Evolutionary conservation across 148 eudicot genomes (phyloP).

Genomic region (Suaeda aralocaspica): DNA sequence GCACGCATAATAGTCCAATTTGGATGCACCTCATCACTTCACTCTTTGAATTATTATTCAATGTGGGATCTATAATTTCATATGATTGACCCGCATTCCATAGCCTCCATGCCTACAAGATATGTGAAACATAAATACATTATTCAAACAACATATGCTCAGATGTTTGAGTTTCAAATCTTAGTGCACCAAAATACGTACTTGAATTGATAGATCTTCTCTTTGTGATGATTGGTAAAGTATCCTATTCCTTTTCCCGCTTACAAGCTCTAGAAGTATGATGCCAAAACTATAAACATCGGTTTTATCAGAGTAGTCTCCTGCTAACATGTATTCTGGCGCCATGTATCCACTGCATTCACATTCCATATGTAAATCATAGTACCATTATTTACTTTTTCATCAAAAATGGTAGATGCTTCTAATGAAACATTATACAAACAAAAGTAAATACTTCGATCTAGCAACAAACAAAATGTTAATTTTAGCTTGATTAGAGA

Average conservation of each 20-base stretch:
- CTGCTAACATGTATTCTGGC: constrained; percentile 57
- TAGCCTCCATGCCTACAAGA: constrained; percentile 8
- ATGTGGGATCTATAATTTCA: not conserved
- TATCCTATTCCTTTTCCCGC: constrained; percentile 41
- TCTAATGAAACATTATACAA: too few relatives aligned
- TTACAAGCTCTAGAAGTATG: constrained; percentile 51
- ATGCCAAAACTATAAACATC: constrained; percentile 68
- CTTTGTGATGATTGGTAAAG: constrained; percentile 3
- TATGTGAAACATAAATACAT: not conserved
- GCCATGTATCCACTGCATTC: constrained; percentile 79
- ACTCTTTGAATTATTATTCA: not conserved
- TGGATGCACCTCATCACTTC: constrained; percentile 16
- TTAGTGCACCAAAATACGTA: too few relatives aligned
- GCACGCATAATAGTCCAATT: constrained; percentile 14
- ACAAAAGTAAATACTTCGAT: too few relatives aligned
- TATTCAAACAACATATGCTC: too few relatives aligned
- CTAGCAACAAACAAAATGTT: too few relatives aligned
- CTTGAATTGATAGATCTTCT: too few relatives aligned
- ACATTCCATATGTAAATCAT: too few relatives aligned
- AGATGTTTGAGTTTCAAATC: too few relatives aligned
- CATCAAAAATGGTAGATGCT: not conserved
- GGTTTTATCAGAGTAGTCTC: constrained; percentile 62
- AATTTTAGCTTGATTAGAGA: too few relatives aligned
- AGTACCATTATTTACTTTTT: too few relatives aligned
- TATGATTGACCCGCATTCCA: constrained; percentile 12